These are phyloP conservation scores for Phytophthora tentaculata DNA, from an alignment of 352 stramenopile species.

Conservation along the genomic window DNA sequence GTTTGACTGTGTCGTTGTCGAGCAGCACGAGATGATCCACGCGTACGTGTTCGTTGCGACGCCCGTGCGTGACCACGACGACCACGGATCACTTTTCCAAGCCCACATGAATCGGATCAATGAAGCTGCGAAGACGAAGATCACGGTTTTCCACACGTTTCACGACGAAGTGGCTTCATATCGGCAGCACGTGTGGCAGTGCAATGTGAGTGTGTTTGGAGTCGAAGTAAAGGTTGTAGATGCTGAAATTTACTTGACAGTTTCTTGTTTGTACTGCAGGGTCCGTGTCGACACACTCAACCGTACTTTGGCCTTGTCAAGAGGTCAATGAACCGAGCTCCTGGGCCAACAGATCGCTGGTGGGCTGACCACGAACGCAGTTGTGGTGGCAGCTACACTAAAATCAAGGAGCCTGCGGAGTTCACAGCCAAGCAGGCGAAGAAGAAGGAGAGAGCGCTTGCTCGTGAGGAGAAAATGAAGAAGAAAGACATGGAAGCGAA, in stretches of 20 bases:
- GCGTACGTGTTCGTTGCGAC: slow-evolving; percentile 88
- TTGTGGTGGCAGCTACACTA: slow-evolving; percentile 75
- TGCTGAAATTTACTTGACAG: background rate
- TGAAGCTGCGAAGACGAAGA: slow-evolving; percentile 58
- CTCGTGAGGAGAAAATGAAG: slow-evolving; percentile 30
- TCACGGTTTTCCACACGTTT: slow-evolving; percentile 91
- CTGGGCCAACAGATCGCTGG: slow-evolving; percentile 74
- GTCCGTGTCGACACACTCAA: slow-evolving; percentile 53
- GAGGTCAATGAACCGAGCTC: slow-evolving; percentile 87
- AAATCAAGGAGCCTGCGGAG: slow-evolving; percentile 72
- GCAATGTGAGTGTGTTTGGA: slow-evolving; percentile 52
- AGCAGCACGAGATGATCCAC: slow-evolving; percentile 92
- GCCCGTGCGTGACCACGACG: slow-evolving; percentile 79
- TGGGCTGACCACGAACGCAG: slow-evolving; percentile 71
- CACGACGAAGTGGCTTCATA: slow-evolving; percentile 90
- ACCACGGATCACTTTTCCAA: slow-evolving; percentile 87
- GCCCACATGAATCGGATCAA: slow-evolving; percentile 87
- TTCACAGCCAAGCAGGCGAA: slow-evolving; percentile 64
- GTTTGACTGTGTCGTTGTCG: slow-evolving; percentile 3
- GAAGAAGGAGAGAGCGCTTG: slow-evolving; percentile 50
- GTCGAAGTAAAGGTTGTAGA: background rate
- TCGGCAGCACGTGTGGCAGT: slow-evolving; percentile 88
- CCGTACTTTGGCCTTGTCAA: slow-evolving; percentile 90
- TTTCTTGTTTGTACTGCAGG: slow-evolving; percentile 38
- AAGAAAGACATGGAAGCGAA: slow-evolving; percentile 35